Conservation (phyloP, 202 grass and related monocot genomes). For the Digitaria exilis region DNA sequence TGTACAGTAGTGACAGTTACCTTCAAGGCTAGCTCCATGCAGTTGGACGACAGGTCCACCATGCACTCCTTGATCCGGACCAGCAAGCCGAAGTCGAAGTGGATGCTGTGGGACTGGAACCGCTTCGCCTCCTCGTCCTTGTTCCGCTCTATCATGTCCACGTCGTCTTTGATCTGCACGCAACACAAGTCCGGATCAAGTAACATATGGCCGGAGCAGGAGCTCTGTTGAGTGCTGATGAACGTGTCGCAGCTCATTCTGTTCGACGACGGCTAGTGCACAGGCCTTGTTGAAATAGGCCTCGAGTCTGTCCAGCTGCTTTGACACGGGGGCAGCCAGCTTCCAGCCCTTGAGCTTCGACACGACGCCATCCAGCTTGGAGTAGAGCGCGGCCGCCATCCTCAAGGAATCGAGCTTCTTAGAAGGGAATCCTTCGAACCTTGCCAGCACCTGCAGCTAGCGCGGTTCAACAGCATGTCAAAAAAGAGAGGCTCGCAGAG, state of each 20-base stretch:
- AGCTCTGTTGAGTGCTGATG: neutral
- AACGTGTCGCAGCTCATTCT: neutral
- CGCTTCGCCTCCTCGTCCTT: conserved; percentile 65
- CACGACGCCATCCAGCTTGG: conserved; percentile 51
- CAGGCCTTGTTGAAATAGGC: conserved; percentile 60
- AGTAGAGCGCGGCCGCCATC: conserved; percentile 56
- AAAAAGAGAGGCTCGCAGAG: neutral
- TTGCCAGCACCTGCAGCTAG: conserved; percentile 58
- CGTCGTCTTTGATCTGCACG: conserved; percentile 62
- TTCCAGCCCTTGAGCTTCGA: conserved; percentile 55
- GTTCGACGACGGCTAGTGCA: neutral
- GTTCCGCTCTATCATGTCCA: conserved; percentile 65
- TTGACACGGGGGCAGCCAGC: conserved; percentile 36
- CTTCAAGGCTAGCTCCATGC: conserved; percentile 59
- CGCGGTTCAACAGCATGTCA: neutral
- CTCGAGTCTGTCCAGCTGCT: conserved; percentile 61
- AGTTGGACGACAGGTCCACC: conserved; percentile 68
- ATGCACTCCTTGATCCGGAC: conserved; percentile 64
- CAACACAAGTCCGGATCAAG: neutral
- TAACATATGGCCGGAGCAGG: too few species aligned
- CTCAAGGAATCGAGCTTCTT: conserved; percentile 65
- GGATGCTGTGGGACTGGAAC: conserved; percentile 55
- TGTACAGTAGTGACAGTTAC: conserved; percentile 7
- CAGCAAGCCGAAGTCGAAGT: conserved; percentile 50
- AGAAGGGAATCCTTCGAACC: conserved; percentile 64